A percentile compares a stretch with the other conserved stretches of the same genome.
Conservation (phyloP, 179 eudicot species). For the Carnegiea gigantea region DNA sequence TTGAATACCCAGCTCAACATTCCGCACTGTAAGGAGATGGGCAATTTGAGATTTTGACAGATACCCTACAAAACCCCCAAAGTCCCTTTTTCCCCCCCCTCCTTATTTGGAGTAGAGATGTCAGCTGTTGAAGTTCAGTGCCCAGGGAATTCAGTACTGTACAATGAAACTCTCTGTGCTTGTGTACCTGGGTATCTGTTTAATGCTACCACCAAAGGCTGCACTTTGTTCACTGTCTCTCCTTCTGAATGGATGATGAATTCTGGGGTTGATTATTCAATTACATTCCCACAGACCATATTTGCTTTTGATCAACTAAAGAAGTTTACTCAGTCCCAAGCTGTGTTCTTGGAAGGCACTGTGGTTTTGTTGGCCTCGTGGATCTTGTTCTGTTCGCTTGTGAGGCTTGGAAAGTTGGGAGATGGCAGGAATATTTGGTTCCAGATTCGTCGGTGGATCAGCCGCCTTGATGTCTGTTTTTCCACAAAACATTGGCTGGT, state of each 20-base stretch:
- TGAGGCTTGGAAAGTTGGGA: conserved; percentile 56
- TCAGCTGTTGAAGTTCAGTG: conserved; percentile 36
- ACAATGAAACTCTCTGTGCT: conserved; percentile 65
- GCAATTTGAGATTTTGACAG: conserved; percentile 6
- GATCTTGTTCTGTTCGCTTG: conserved; percentile 58
- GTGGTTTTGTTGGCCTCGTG: conserved; percentile 51
- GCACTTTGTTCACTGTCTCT: conserved; percentile 38
- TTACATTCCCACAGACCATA: conserved; percentile 56
- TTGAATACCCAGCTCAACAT: conserved; percentile 28
- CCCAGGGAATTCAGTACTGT: conserved; percentile 49
- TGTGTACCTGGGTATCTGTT: conserved; percentile 73
- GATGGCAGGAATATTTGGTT: conserved; percentile 71
- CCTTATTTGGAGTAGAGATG: conserved; percentile 22
- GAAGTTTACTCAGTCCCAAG: conserved; percentile 76
- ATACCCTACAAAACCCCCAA: background rate
- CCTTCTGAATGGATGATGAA: conserved; percentile 35
- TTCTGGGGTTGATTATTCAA: conserved; percentile 67
- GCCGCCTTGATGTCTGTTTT: conserved; percentile 77
- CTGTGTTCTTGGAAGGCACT: conserved; percentile 79
- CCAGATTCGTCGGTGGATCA: conserved; percentile 88
- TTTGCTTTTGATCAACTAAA: conserved; percentile 69
- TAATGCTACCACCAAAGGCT: conserved; percentile 41
- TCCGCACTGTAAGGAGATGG: conserved; percentile 1
- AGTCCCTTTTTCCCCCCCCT: background rate
- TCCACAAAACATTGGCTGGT: conserved; percentile 94